Conservation (phyloP, 2,329 filamentous ascomycete species). For the Exophiala sp. region DNA sequence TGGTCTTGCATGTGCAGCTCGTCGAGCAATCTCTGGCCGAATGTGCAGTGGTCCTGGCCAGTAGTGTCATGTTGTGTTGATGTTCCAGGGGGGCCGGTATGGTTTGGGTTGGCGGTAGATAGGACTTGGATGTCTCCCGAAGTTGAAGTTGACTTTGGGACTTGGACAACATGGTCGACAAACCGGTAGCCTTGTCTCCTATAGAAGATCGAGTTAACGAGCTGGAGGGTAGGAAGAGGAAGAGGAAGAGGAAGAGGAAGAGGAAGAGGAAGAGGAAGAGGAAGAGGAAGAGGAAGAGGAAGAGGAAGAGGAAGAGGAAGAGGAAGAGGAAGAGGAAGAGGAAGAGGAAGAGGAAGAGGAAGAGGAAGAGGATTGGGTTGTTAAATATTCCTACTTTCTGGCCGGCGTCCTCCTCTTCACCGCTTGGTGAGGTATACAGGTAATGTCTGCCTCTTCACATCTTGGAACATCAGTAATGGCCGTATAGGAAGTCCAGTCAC, state of each 20-base stretch:
- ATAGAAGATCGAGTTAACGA: background rate
- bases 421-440: conserved; percentile 11
- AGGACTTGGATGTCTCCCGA: too few species aligned
- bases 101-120: too few species aligned
- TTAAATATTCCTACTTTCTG: conserved; percentile 6
- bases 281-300: too few species aligned
- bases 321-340: too few species aligned
- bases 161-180: background rate
- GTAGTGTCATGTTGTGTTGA: background rate
- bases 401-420: conserved; percentile 2
- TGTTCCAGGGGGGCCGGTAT: background rate
- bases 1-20: background rate
- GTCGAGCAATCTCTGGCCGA: conserved; percentile 6
- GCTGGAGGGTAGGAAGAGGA: background rate
- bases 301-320: too few species aligned
- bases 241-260: too few species aligned
- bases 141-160: background rate
- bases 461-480: background rate
- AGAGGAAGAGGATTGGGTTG: too few species aligned
- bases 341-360: too few species aligned
- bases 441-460: conserved; percentile 8
- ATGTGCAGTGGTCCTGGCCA: background rate
- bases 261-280: too few species aligned
- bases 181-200: background rate
- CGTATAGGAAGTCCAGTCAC: too few species aligned